Evolutionary conservation across 495 filamentous ascomycete genomes (phyloP), one percentile per base, ranked within the genome.

Genomic region (Talaromyces thailandensis): DNA sequence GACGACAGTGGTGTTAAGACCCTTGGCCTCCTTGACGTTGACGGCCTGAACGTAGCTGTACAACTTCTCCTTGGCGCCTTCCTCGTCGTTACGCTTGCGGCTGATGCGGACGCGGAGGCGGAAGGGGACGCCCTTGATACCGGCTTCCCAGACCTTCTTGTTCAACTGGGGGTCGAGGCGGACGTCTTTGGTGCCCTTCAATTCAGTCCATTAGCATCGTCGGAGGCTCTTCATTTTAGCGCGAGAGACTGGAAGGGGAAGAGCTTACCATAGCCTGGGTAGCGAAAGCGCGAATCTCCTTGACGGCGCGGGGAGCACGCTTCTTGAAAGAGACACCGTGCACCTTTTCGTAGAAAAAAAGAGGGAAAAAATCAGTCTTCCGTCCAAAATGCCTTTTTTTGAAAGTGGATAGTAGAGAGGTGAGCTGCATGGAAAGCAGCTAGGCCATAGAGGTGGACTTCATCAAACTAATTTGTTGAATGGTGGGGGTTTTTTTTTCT

Each of bases 101-200:
- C 91, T 96, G 82, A 99, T 96, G 81, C 95, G 91, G 71, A 99
- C 84, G 71, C 94, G 93, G 66, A 99, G 84, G 77, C 94, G 86
- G 88, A 88, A 98, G 60, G 93, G 91, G 66, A 96, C 92, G 73
- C 95, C 95, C 86, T 97, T 97, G 82, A 99, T 86, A 77, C 94
- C 94, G 74, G 89, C 84, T 80, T 99, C 95, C 94, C 94, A 99
- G 79, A 99, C 93, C 85, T 99, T 97, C 89, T 99, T 99, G 87
- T 99, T 99, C 67, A 99, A 82, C 77, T 91, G 89, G 66, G 94
- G 94, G 83, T 98, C 94, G 74, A 99, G 79, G 68, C 94, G 94
- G 82, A 99, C 94, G 76, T 99, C 94, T 73, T 86, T 81, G 78
- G 94, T 99, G 76, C 94, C 94, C 94, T 98, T 37, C 31, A 24